Evolutionary conservation across 331 rosid species (phyloP).

Genomic region (Rhamnella rubrinervis): DNA sequence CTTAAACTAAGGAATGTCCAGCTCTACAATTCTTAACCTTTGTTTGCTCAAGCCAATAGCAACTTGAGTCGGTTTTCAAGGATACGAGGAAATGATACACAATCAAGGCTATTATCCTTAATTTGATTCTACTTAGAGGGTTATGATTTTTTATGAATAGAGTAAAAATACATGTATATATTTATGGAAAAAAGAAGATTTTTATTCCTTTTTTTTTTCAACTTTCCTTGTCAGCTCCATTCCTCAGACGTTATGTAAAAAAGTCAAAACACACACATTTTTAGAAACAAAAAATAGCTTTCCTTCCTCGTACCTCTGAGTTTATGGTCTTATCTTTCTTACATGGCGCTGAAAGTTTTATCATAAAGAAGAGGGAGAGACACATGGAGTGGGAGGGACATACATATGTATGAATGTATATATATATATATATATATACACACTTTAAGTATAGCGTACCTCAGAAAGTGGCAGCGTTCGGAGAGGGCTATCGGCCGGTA

Average conservation of each 20-base stretch:
- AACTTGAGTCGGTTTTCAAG: no score
- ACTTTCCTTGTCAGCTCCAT: neutral
- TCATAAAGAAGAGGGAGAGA: neutral
- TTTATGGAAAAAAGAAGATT: neutral
- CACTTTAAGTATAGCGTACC: conserved; percentile 18
- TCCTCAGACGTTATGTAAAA: neutral
- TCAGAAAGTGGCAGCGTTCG: conserved; percentile 33
- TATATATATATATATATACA: no score
- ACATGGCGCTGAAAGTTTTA: neutral
- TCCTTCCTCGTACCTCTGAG: conserved; percentile 1
- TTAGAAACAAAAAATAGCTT: neutral
- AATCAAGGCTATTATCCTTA: no score
- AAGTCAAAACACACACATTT: no score
- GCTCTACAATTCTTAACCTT: neutral
- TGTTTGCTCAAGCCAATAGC: no score
- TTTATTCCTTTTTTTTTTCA: neutral
- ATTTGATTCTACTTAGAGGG: no score
- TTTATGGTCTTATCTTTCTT: no score
- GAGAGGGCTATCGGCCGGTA: conserved; percentile 24
- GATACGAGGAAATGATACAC: no score
- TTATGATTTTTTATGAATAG: no score
- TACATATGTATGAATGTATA: no score
- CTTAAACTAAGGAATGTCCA: neutral
- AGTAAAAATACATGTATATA: neutral
- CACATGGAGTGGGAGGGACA: neutral